Base-by-base conservation (phyloP, 306 rosid species). In the Oemleria cerasiformis region DNA sequence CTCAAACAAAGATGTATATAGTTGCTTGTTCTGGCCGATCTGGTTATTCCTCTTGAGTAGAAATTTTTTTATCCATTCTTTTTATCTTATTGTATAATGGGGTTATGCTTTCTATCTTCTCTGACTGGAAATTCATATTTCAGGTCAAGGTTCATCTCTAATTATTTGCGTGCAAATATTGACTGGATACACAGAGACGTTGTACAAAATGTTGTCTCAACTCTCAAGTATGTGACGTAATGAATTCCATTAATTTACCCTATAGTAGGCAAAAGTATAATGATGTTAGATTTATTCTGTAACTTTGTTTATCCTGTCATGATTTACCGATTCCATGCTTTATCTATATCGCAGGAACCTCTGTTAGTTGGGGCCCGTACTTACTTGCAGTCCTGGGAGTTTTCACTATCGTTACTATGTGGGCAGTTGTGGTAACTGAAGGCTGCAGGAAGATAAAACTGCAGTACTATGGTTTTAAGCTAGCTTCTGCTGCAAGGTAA, bases 391-490 rank as follows among this genome's bases (percentile, higher is more conserved):
- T 94, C 23, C 67, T 89, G 86, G 96, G 96, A 17, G 84, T 94
- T 81, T 94, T 94, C 78, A 94, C 97, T 12, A 19, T 82, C 6
- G 99, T 94, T 79, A 91, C 99, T 20, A 91, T 91, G 99, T 94
- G 96, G 97, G 99, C 99, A 40, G 99, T 94, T 73, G 97, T 94
- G 72, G 97, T 94, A 73, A 94, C 97, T 7, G 97, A 94, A 87
- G 97, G 97, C 75, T 89, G 99, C 74, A 80, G 99, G 85, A 94
- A 94, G 86, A 88, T 94, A 60, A 94, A 91, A 86, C 88, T 91
- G 83, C 96, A 94, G 71, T 94, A 94, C 76, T 94, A 94, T 58
- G 99, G 97, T 70, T 94, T 94, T 75, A 94, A 91, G 86, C 97
- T 94, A 74, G 96, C 99, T 82, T 94, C 99, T 63, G 84, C 97